Evolutionary conservation across 371 early-diverging fungal species (phyloP).

Genomic region (Rhizopus delemar): DNA sequence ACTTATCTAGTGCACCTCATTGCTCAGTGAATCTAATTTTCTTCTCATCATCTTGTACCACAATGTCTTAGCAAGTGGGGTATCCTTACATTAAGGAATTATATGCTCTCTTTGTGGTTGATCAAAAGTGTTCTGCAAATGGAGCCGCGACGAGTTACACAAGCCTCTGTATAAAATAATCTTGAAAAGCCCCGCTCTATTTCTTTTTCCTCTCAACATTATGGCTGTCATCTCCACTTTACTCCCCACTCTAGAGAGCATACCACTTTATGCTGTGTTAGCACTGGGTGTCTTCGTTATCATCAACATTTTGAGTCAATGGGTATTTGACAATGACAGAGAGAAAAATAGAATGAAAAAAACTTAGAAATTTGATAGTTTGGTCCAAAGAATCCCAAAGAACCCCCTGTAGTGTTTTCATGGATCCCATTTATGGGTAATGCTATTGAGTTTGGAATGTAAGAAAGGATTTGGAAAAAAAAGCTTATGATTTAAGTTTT

Average conservation of each 20-base stretch:
- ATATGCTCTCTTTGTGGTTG: background rate
- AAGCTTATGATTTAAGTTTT: background rate
- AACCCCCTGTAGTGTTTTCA: conserved; percentile 86
- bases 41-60: too few relatives aligned
- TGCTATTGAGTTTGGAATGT: conserved; percentile 84
- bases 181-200: background rate
- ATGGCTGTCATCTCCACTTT: conserved; percentile 34
- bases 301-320: conserved; percentile 46
- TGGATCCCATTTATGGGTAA: conserved; percentile 91
- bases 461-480: conserved; percentile 22
- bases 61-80: too few relatives aligned
- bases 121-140: background rate
- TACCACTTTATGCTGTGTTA: conserved; percentile 35
- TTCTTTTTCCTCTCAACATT: conserved; percentile 1
- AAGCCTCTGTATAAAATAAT: background rate
- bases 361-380: conserved; percentile 27
- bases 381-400: conserved; percentile 58
- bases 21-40: too few relatives aligned
- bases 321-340: conserved; percentile 29
- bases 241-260: conserved; percentile 22
- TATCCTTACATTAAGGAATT: background rate
- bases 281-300: conserved; percentile 30
- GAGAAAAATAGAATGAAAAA: conserved; percentile 2
- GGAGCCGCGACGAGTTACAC: background rate
- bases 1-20: too few relatives aligned